phyloP scores from a whole-genome alignment of 495 filamentous ascomycete genomes.

The Paragyromitra xinjiangensis region DNA sequence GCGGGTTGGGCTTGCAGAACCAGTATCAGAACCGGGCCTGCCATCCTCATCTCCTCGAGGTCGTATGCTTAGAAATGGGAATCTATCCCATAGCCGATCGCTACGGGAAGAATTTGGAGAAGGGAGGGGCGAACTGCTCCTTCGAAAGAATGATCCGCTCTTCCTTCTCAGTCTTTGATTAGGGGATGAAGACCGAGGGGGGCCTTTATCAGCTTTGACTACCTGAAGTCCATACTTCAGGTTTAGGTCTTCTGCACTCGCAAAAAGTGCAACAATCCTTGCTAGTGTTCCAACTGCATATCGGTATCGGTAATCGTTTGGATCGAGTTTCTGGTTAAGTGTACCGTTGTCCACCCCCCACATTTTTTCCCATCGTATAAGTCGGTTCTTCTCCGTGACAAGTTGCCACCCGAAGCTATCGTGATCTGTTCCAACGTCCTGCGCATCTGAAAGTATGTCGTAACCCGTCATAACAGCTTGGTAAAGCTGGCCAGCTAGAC shows the following conservation, averaged over 20 bases:
- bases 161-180: not conserved
- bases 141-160: not conserved
- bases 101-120: not conserved
- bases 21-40: not conserved
- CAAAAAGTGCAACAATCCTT: conserved; percentile 36
- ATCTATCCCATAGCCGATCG: conserved; percentile 5
- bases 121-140: not conserved
- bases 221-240: conserved; percentile 35
- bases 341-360: conserved; percentile 34
- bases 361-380: conserved; percentile 37
- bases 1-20: not conserved
- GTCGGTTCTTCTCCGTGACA: conserved; percentile 31
- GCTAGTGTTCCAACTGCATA: conserved; percentile 39
- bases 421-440: conserved; percentile 31
- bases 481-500: conserved; percentile 35
- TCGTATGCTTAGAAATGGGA: not conserved
- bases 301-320: conserved; percentile 34
- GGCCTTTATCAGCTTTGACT: not conserved
- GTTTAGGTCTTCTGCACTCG: conserved; percentile 16
- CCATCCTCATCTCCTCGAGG: not conserved
- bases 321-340: conserved; percentile 33
- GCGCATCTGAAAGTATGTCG: conserved; percentile 25
- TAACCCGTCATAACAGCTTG: conserved; percentile 32
- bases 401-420: conserved; percentile 37
- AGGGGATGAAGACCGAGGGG: not conserved